Percentiles rank a stretch among this genome's conserved stretches.
These are phyloP conservation scores for Cymbidium sinense DNA, from an alignment of 106 monocot genomes.

Conservation along the genomic window DNA sequence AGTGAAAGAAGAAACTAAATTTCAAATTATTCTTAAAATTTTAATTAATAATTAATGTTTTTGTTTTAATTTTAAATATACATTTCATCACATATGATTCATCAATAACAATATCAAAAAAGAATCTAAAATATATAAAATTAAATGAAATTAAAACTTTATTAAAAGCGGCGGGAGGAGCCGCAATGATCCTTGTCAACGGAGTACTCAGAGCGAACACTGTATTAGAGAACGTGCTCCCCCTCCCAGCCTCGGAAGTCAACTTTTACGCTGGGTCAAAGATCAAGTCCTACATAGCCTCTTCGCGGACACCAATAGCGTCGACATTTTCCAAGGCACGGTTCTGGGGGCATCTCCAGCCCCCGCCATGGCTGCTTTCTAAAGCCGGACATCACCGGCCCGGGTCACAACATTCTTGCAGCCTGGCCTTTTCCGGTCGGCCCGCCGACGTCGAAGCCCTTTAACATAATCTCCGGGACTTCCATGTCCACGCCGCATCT, in stretches of 20 bases:
- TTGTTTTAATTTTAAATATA: too few relatives aligned
- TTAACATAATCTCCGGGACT: slow-evolving; percentile 8
- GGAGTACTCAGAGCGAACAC: background rate
- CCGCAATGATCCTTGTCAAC: background rate
- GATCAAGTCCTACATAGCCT: background rate
- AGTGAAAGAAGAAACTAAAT: too few relatives aligned
- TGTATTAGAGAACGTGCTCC: background rate
- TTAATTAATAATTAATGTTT: too few relatives aligned
- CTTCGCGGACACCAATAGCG: background rate
- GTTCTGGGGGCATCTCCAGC: background rate
- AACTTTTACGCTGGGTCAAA: slow-evolving; percentile 2
- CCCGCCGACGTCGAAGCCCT: background rate
- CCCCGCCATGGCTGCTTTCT: slow-evolving; percentile 1
- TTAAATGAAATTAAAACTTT: too few relatives aligned
- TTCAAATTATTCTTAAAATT: too few relatives aligned
- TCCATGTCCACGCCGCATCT: too few relatives aligned
- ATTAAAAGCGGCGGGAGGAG: slow-evolving; percentile 4
- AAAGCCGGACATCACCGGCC: slow-evolving; percentile 7
- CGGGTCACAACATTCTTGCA: slow-evolving; percentile 9
- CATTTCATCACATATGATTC: too few relatives aligned
- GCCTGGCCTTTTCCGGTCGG: background rate
- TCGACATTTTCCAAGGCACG: background rate
- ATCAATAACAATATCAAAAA: too few relatives aligned
- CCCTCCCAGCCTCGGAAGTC: slow-evolving; percentile 11
- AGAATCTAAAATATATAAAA: too few relatives aligned